Evolutionary conservation across 441 rosid species (phyloP), one percentile per base, ranked within the genome.

Genomic region (Gossypium davidsonii): DNA sequence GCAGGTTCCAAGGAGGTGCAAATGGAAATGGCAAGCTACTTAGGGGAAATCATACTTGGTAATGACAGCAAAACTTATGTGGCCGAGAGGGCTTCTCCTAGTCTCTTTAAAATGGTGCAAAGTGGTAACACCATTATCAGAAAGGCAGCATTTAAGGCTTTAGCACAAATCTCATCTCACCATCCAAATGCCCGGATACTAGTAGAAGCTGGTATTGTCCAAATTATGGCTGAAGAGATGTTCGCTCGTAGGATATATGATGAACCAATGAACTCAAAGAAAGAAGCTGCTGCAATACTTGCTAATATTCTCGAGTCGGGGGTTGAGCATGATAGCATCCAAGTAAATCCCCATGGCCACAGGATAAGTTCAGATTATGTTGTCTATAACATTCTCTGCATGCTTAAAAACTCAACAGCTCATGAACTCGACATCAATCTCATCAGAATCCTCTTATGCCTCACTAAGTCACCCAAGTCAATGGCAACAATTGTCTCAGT

Each of bases 261-360:
- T 71, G 93, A 91, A 73, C 82, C 85, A 4, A 82, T 85, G 83
- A 84, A 87, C 83, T 89, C 95, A 15, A 87, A 83, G 80, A 79
- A 71, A 51, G 96, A 87, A 81, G 93, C 96, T 60, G 88, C 92
- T 49, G 86, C 84, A 42, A 84, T 94, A 70, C 90, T 94, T 53
- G 92, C 98, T 68, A 87, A 91, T 71, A 81, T 94, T 73, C 77
- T 90, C 1, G 95, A 91, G 79, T 85, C 97, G 0, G 96, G 91
- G 67, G 20, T 87, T 71, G 92, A 90, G 67, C 79, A 82, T 74
- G 89, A 86, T 44, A 83, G 66, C 73, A 78, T 86, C 67, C 85
- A 70, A 81, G 93, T 83, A 70, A 91, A 84, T 67, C 60, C 76
- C 1, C 89, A 87, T 52, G 96, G 97, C 10, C 94, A 86, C 87